Percentiles rank a stretch among this genome's conserved stretches.
These are phyloP conservation scores for Kwoniella bestiolae DNA, from an alignment of 768 basidiomycete species.

Conservation along the genomic window DNA sequence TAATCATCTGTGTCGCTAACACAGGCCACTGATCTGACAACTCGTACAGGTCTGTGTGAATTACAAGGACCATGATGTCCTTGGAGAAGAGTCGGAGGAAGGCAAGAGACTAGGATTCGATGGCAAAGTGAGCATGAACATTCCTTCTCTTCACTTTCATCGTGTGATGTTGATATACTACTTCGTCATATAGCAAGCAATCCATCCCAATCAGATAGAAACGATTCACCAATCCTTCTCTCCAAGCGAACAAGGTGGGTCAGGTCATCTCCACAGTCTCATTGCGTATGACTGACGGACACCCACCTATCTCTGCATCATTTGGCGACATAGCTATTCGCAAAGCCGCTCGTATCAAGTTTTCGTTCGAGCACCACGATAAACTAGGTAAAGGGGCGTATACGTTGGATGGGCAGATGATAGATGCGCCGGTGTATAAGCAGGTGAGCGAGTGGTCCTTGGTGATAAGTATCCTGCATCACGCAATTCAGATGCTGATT, in stretches of 20 bases:
- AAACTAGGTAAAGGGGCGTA: conserved; percentile 76
- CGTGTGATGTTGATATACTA: too few species aligned
- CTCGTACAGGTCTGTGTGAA: conserved; percentile 87
- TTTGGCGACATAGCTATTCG: conserved; percentile 66
- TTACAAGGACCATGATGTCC: conserved; percentile 71
- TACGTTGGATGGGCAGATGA: conserved; percentile 70
- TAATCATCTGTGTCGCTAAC: neutral
- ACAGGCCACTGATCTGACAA: conserved; percentile 10
- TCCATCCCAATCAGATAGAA: conserved; percentile 83
- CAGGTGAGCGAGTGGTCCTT: conserved; percentile 61
- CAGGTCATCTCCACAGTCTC: conserved; percentile 1
- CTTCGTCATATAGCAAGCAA: conserved; percentile 95
- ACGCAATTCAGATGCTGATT: neutral
- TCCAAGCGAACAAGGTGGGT: conserved; percentile 69
- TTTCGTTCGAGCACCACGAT: conserved; percentile 65
- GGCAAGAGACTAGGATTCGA: conserved; percentile 82
- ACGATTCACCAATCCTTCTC: conserved; percentile 78
- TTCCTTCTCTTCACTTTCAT: too few species aligned
- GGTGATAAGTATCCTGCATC: neutral
- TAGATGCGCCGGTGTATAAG: conserved; percentile 88
- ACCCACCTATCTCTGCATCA: neutral
- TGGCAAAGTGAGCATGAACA: conserved; percentile 79
- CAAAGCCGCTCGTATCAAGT: conserved; percentile 73
- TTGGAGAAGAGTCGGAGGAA: conserved; percentile 77
- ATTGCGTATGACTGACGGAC: neutral